Percentiles rank a stretch among this genome's conserved stretches.
Conservation (phyloP, 257 asterid species). For the Forsythia suspensa region DNA sequence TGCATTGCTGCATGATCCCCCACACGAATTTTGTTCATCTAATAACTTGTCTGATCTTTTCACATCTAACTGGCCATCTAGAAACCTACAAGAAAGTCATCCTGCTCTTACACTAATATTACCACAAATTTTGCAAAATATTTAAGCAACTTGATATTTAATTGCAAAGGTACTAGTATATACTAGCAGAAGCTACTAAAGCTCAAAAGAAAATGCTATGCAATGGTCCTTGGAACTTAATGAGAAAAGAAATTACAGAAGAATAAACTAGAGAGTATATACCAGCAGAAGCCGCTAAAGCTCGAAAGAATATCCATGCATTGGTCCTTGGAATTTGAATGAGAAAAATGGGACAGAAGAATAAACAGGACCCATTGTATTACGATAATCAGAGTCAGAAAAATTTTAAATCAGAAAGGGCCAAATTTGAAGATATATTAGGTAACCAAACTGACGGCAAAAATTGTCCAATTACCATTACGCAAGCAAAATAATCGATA, state of each 20-base stretch:
- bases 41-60: conserved; percentile 38
- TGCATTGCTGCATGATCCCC: conserved; percentile 36
- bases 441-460: background rate
- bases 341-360: background rate
- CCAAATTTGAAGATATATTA: too few species aligned
- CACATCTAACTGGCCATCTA: conserved; percentile 62
- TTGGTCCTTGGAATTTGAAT: background rate
- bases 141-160: background rate
- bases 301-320: background rate
- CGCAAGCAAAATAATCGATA: background rate
- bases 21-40: conserved; percentile 40
- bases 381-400: background rate
- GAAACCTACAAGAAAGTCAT: conserved; percentile 56
- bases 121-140: conserved; percentile 12
- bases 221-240: conserved; percentile 13
- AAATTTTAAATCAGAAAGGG: background rate
- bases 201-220: conserved; percentile 12
- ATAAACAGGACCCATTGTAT: conserved; percentile 3
- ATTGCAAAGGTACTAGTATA: background rate
- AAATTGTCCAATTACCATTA: background rate
- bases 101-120: conserved; percentile 16
- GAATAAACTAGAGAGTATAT: background rate
- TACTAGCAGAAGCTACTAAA: conserved; percentile 15
- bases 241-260: background rate
- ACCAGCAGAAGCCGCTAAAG: background rate